These are phyloP conservation scores for Fallopia convolvulus DNA, from an alignment of 148 eudicot species.

Conservation along the genomic window DNA sequence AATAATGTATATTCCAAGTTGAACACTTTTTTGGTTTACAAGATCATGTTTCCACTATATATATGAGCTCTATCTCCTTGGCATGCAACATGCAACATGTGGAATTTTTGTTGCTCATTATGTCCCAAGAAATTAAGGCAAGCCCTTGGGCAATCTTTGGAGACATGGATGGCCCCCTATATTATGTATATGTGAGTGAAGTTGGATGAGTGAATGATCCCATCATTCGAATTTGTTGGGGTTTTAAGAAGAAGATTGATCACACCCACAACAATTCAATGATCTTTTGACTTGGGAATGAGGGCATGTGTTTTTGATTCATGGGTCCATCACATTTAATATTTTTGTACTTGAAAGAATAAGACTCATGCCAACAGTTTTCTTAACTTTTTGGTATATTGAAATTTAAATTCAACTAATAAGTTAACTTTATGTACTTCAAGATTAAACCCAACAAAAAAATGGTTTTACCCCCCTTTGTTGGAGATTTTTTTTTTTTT, in stretches of 20 bases:
- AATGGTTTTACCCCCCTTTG: too few relatives aligned
- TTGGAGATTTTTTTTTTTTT: too few relatives aligned
- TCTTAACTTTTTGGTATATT: neutral
- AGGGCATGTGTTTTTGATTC: neutral
- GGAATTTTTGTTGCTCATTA: constrained; percentile 10
- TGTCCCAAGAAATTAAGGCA: constrained; percentile 8
- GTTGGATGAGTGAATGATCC: constrained; percentile 5
- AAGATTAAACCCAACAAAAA: neutral
- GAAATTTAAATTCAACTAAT: neutral
- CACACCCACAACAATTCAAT: constrained; percentile 3
- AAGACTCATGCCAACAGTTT: neutral
- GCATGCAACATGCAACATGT: neutral
- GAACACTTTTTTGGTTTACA: neutral
- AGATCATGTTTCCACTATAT: neutral
- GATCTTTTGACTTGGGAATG: constrained; percentile 1
- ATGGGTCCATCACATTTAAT: constrained; percentile 5
- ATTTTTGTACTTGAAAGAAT: neutral
- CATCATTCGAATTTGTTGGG: constrained; percentile 2
- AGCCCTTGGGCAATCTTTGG: neutral
- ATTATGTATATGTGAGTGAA: neutral
- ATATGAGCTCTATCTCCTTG: neutral
- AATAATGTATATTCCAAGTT: neutral
- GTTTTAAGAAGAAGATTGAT: constrained; percentile 7
- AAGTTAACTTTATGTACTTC: too few relatives aligned
- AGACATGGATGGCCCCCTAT: constrained; percentile 10